These are phyloP conservation scores for Angomonas desouzai DNA, from an alignment of 208 protist species.

Conservation along the genomic window DNA sequence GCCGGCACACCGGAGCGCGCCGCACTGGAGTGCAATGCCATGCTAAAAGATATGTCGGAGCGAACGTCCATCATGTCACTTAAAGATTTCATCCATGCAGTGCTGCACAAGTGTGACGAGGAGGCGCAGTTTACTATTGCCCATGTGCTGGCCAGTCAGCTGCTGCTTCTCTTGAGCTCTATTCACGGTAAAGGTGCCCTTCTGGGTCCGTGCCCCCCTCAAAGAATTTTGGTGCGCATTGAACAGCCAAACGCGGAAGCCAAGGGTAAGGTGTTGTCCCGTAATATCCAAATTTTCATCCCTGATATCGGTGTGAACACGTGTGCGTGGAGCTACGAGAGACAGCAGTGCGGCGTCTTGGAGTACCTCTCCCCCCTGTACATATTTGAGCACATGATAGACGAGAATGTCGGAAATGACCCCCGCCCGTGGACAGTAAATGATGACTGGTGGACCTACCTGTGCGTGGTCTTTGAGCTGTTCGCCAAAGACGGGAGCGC, in stretches of 20 bases:
- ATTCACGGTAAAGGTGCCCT: constrained; percentile 78
- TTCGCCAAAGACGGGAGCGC: constrained; percentile 53
- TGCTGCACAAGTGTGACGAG: constrained; percentile 17
- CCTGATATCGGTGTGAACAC: constrained; percentile 62
- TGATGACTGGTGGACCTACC: constrained; percentile 82
- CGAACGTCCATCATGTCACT: constrained; percentile 55
- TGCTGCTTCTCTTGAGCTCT: constrained; percentile 61
- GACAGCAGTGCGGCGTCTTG: constrained; percentile 80
- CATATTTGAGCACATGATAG: constrained; percentile 66
- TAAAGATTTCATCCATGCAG: constrained; percentile 61
- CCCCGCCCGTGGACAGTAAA: constrained; percentile 57
- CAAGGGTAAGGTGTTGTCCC: constrained; percentile 22
- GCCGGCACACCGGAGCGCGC: constrained; percentile 25
- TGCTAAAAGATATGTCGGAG: constrained; percentile 39
- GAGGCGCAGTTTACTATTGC: constrained; percentile 55
- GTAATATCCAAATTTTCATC: constrained; percentile 64
- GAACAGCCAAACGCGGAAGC: constrained; percentile 23
- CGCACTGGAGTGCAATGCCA: constrained; percentile 41
- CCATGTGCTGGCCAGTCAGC: constrained; percentile 59
- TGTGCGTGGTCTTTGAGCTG: constrained; percentile 76
- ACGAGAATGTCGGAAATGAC: constrained; percentile 28
- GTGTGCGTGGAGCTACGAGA: constrained; percentile 70
- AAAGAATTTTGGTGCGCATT: constrained; percentile 65
- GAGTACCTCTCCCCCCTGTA: constrained; percentile 78
- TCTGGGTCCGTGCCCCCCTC: constrained; percentile 68